A percentile compares a stretch with the other conserved stretches of the same genome.
Evolutionary conservation across 1,139 yeast genomes (phyloP).

Genomic region (Geotrichum aggregatum): DNA sequence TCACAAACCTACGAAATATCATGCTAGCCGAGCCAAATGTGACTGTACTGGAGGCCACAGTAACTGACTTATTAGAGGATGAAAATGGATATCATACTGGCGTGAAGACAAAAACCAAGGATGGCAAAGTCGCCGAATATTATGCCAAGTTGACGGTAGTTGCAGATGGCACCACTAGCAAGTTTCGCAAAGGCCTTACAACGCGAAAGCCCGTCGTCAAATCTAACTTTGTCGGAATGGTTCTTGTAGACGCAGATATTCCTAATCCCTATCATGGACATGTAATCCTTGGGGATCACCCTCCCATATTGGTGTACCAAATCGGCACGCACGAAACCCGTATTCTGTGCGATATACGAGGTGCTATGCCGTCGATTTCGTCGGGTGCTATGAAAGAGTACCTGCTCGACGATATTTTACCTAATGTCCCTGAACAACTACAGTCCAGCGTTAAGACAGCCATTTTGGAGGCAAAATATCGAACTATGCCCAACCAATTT

Average conservation of each 20-base stretch:
- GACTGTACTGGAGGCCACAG: slow-evolving; percentile 78
- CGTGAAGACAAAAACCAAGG: slow-evolving; percentile 42
- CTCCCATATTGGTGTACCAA: slow-evolving; percentile 86
- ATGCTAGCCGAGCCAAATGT: slow-evolving; percentile 60
- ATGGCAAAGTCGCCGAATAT: slow-evolving; percentile 35
- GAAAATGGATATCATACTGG: slow-evolving; percentile 58
- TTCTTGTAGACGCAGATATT: slow-evolving; percentile 63
- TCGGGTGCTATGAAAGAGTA: slow-evolving; percentile 59
- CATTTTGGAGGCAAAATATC: slow-evolving; percentile 48
- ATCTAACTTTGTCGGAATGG: slow-evolving; percentile 84
- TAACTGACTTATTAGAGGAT: slow-evolving; percentile 55
- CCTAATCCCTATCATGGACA: slow-evolving; percentile 82
- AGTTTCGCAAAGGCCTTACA: slow-evolving; percentile 72
- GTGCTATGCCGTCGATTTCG: slow-evolving; percentile 66
- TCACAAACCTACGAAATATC: slow-evolving; percentile 70
- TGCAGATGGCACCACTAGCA: slow-evolving; percentile 94
- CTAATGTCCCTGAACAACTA: slow-evolving; percentile 60
- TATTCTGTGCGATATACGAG: slow-evolving; percentile 81
- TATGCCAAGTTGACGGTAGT: slow-evolving; percentile 64
- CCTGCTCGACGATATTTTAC: slow-evolving; percentile 56
- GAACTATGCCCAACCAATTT: slow-evolving; percentile 93
- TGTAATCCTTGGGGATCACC: slow-evolving; percentile 77
- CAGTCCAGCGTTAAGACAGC: slow-evolving; percentile 65
- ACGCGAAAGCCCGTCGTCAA: slow-evolving; percentile 61
- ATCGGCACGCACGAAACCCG: slow-evolving; percentile 80